Conservation (phyloP, 2,329 filamentous ascomycete species). For the Clathrospora elynae region DNA sequence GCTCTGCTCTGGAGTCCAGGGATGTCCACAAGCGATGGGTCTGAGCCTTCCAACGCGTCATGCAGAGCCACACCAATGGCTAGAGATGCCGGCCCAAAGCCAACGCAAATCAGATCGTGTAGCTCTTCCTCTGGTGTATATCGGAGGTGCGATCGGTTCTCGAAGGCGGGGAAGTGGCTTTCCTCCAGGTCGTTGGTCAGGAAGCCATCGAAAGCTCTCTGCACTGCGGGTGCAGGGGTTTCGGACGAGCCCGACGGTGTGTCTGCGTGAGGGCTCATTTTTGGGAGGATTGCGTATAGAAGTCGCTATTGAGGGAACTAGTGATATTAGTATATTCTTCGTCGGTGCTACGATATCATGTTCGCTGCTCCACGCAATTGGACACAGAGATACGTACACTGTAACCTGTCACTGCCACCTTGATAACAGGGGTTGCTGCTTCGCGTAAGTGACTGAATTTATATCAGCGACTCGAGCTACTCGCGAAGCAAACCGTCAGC, state of each 20-base stretch:
- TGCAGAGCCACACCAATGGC: slow-evolving; percentile 88
- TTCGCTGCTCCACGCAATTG: background rate
- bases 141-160: slow-evolving; percentile 55
- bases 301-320: slow-evolving; percentile 1
- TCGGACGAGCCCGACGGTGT: slow-evolving; percentile 24
- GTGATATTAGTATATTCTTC: slow-evolving; percentile 5
- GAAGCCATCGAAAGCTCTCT: slow-evolving; percentile 40
- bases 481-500: slow-evolving; percentile 10
- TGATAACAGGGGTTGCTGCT: slow-evolving; percentile 1
- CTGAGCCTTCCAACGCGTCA: slow-evolving; percentile 63
- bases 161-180: slow-evolving; percentile 32
- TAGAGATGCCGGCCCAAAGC: slow-evolving; percentile 90
- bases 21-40: slow-evolving; percentile 38
- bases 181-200: slow-evolving; percentile 33
- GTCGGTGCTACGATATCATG: background rate
- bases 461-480: too few relatives aligned
- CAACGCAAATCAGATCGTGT: slow-evolving; percentile 86
- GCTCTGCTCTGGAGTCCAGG: slow-evolving; percentile 45
- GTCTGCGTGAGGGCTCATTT: slow-evolving; percentile 47
- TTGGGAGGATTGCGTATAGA: slow-evolving; percentile 2
- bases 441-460: too few relatives aligned
- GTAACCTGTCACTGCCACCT: slow-evolving; percentile 10
- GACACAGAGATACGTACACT: slow-evolving; percentile 3
- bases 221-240: slow-evolving; percentile 25
- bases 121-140: slow-evolving; percentile 65